These are phyloP conservation scores for Ilyonectria robusta DNA, from an alignment of 2,329 filamentous ascomycete species.

Conservation along the genomic window DNA sequence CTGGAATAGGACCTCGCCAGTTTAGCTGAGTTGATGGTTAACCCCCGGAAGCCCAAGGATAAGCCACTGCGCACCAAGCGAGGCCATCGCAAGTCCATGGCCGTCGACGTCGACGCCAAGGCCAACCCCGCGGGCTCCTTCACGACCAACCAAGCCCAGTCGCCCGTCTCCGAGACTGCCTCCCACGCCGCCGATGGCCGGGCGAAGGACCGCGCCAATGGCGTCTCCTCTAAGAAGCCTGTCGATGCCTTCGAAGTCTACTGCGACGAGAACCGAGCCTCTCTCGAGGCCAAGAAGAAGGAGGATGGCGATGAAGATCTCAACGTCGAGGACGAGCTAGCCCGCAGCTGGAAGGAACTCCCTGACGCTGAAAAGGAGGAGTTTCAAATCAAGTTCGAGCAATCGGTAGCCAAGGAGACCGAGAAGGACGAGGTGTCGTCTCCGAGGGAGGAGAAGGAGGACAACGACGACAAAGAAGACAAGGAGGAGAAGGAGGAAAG, in stretches of 20 bases:
- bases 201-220: constrained; percentile 56
- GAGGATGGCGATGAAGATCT: constrained; percentile 49
- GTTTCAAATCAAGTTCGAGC: constrained; percentile 57
- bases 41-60: constrained; percentile 76
- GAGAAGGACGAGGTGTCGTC: constrained; percentile 44
- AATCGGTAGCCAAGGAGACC: constrained; percentile 42
- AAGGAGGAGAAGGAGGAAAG: constrained; percentile 45
- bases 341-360: constrained; percentile 69
- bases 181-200: constrained; percentile 50
- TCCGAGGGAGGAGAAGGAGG: constrained; percentile 38
- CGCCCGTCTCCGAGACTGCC: constrained; percentile 65
- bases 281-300: constrained; percentile 61
- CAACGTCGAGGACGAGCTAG: constrained; percentile 68
- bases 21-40: constrained; percentile 53
- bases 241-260: constrained; percentile 69
- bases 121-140: constrained; percentile 57
- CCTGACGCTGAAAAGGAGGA: constrained; percentile 64
- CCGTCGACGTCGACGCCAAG: constrained; percentile 61
- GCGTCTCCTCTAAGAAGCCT: constrained; percentile 59
- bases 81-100: constrained; percentile 74
- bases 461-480: constrained; percentile 51
- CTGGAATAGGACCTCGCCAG: constrained; percentile 52
- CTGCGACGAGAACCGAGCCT: constrained; percentile 64
- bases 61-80: constrained; percentile 83
- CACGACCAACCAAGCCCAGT: constrained; percentile 63